phyloP scores from a whole-genome alignment of 371 early-diverging fungal genomes.

The Lichtheimia hyalospora region DNA sequence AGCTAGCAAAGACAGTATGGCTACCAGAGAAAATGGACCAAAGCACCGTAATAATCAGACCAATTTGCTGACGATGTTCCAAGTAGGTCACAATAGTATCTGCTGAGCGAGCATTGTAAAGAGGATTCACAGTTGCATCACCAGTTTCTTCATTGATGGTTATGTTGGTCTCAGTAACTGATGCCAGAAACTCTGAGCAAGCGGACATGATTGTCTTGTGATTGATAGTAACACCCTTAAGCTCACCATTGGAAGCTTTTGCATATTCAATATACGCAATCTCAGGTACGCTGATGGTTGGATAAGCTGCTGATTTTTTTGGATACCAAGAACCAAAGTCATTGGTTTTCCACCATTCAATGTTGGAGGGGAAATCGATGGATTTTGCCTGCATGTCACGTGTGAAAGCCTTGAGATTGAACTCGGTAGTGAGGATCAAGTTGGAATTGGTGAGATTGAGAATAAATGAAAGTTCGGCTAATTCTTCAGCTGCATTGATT shows the following conservation, averaged over 20 bases:
- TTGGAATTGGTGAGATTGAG: conserved; percentile 64
- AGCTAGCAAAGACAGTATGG: conserved; percentile 64
- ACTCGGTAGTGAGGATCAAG: conserved; percentile 80
- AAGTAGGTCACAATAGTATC: conserved; percentile 66
- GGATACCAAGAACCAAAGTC: conserved; percentile 66
- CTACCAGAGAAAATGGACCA: conserved; percentile 73
- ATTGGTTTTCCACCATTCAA: conserved; percentile 80
- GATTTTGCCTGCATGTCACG: conserved; percentile 64
- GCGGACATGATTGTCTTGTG: conserved; percentile 79
- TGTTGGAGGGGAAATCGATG: conserved; percentile 61
- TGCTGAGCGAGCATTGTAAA: conserved; percentile 14
- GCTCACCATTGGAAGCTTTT: conserved; percentile 79
- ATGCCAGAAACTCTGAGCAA: conserved; percentile 45
- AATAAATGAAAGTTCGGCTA: conserved; percentile 76
- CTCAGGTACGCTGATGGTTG: conserved; percentile 49
- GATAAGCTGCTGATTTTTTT: conserved; percentile 48
- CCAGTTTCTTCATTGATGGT: conserved; percentile 2
- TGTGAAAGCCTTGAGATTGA: conserved; percentile 69
- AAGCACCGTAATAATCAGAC: conserved; percentile 69
- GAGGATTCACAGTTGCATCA: conserved; percentile 5
- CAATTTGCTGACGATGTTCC: conserved; percentile 85
- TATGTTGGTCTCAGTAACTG: conserved; percentile 22
- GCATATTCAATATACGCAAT: conserved; percentile 87
- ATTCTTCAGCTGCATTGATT: conserved; percentile 75
- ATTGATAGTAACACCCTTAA: conserved; percentile 81